These are phyloP conservation scores for Neoboletus magnificus DNA, from an alignment of 768 basidiomycete species.

Conservation along the genomic window DNA sequence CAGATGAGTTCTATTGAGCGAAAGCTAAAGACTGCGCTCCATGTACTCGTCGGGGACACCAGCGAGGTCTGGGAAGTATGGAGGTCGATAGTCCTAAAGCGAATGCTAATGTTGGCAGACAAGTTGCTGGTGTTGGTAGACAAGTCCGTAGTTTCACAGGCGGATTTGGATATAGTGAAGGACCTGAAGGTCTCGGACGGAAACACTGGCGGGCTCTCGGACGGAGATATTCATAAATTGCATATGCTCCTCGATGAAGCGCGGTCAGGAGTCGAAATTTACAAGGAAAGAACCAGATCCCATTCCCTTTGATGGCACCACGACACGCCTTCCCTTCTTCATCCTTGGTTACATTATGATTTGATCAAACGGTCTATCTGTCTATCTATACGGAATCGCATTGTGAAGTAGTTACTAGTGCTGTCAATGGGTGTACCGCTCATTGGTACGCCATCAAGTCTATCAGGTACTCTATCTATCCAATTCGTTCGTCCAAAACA, in stretches of 20 bases:
- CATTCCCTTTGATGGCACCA: neutral
- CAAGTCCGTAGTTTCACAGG: no score
- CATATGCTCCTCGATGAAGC: neutral
- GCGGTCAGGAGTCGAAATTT: neutral
- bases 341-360: neutral
- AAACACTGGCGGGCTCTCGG: neutral
- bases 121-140: neutral
- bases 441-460: no score
- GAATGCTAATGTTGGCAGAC: neutral
- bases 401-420: neutral
- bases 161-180: neutral
- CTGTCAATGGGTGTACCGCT: no score
- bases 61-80: constrained; percentile 2
- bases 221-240: neutral
- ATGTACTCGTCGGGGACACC: constrained; percentile 3
- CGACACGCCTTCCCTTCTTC: neutral
- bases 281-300: neutral
- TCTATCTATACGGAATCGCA: neutral
- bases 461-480: neutral
- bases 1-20: neutral
- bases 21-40: neutral
- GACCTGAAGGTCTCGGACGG: neutral
- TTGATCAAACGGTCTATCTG: neutral
- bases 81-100: neutral
- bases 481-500: neutral